phyloP scores from a whole-genome alignment of 148 eudicot genomes.

The Pharnaceum exiguum region DNA sequence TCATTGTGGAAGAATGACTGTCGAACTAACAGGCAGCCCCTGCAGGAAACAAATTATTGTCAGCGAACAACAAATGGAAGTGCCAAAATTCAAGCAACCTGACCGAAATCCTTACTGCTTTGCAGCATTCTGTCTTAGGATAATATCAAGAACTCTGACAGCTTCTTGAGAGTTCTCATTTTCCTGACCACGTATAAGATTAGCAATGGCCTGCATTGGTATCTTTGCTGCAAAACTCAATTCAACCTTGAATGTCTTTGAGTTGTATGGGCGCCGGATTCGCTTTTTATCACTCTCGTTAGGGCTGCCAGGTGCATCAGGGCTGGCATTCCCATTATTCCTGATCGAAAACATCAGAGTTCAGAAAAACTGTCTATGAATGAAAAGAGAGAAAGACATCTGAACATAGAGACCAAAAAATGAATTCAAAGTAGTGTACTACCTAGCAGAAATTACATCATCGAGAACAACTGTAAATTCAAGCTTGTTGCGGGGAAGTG shows the following conservation, averaged over 20 bases:
- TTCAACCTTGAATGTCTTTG: slow-evolving; percentile 81
- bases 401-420: neutral
- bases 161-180: slow-evolving; percentile 87
- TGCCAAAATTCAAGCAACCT: neutral
- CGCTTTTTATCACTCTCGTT: slow-evolving; percentile 64
- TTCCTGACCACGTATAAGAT: slow-evolving; percentile 83
- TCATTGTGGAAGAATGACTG: slow-evolving; percentile 90
- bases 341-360: slow-evolving; percentile 19
- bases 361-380: neutral
- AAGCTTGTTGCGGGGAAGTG: slow-evolving; percentile 76
- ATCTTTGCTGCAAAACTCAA: slow-evolving; percentile 90
- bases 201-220: slow-evolving; percentile 87
- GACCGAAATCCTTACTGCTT: slow-evolving; percentile 55
- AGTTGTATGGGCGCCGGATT: slow-evolving; percentile 54
- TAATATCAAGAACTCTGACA: slow-evolving; percentile 77
- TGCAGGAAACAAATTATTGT: slow-evolving; percentile 15
- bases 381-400: neutral
- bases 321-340: slow-evolving; percentile 50
- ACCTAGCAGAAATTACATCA: slow-evolving; percentile 64
- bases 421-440: neutral
- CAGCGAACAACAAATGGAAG: neutral
- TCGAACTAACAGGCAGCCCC: slow-evolving; percentile 92
- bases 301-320: slow-evolving; percentile 39
- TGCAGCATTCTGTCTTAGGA: slow-evolving; percentile 91
- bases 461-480: slow-evolving; percentile 88